Base-by-base conservation (phyloP, 164 flowering plant species). In the Platanus orientalis region DNA sequence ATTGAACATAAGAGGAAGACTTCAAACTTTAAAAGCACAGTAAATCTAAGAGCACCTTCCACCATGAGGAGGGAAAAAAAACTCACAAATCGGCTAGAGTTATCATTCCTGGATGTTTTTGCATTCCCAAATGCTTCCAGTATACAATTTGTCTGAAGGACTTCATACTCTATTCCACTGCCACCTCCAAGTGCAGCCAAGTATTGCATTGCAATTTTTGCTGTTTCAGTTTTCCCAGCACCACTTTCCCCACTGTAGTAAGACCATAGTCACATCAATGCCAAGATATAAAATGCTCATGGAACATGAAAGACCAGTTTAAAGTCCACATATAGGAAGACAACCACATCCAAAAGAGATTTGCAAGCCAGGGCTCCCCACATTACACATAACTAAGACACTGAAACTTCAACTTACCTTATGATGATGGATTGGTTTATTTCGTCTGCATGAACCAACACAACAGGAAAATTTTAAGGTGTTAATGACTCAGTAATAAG, bases 101-200 rank as follows among this genome's bases (percentile, higher is more conserved):
- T 95, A 71, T 78, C 80, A 80, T 92, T 90, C 63, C 80, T 83
- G 25, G 83, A 81, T 48, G 99, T 92, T 80, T 92, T 92, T 25
- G 99, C 97, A 78, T 95, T 92, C 28, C 99, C 99, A 88, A 95
- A 92, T 62, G 99, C 92, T 81, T 89, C 96, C 63, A 89, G 79
- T 57, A 91, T 84, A 71, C 62, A 67, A 74, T 80, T 87, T 16
- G 90, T 78, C 71, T 83, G 77, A 45, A 77, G 81, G 55, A 91
- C 65, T 76, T 78, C 80, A 61, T 63, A 7, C 67, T 83, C 89
- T 58, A 85, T 64, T n/a, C 85, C 88, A 62, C 67, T 72, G 28
- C 78, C 85, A 64, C 92, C 89, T 57, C 90, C 83, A 74, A 87
- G 72, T 45, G 83, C 68, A 74, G 85, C 84, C 77, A 91, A 75